Base-by-base conservation (phyloP, 2,329 filamentous ascomycete species). In the Xylariaceae sp. region DNA sequence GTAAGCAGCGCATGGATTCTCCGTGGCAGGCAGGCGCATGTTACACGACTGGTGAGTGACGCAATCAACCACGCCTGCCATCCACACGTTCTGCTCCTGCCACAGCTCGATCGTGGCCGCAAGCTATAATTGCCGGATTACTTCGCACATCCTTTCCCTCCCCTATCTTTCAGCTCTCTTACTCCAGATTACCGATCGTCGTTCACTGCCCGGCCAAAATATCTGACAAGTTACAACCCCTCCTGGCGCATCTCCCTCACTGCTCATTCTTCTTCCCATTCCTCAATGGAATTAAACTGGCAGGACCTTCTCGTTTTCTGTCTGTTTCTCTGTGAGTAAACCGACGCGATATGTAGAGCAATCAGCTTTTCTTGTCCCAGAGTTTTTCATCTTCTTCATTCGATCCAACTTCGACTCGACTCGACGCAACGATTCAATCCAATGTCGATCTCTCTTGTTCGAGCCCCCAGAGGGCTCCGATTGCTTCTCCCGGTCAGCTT, bases 401-500 rank as follows among this genome's bases (percentile, higher is more conserved):
- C 37, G 35, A 23, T 47, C 9, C 47, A 18, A 30, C 23, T 30
- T 30, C 23, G 23, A 30, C 23, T 30, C 23, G 5, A 53, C 10
- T n/a, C 39, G 23, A 30, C 54, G 4, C 48, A n/a, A 23, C 47
- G 42, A 23, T 39, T 50, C 48, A 23, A 62, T 58, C 34, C 48
- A 11, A 62, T 62, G 61, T n/a, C 58, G 10, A 58, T 62, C 58
- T 61, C 61, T 45, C 44, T 62, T 6, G 58, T 62, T 7, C 53
- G 61, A 23, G 62, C 62, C 50, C 64, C 64, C 13, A 53, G 62
- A 51, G 64, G 64, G 18, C 61, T 65, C 39, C 62, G 62, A 13
- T 15, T 77, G 53, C 48, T 66, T 30, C 62, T 70, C 47, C 67
- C 64, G 2, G 45, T 63, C 34, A 60, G 63, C 15, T 61, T 67